A percentile compares a stretch with the other conserved stretches of the same genome.
These are phyloP conservation scores for Cytospora piceicola DNA, from an alignment of 2,329 filamentous ascomycete species.

Conservation along the genomic window DNA sequence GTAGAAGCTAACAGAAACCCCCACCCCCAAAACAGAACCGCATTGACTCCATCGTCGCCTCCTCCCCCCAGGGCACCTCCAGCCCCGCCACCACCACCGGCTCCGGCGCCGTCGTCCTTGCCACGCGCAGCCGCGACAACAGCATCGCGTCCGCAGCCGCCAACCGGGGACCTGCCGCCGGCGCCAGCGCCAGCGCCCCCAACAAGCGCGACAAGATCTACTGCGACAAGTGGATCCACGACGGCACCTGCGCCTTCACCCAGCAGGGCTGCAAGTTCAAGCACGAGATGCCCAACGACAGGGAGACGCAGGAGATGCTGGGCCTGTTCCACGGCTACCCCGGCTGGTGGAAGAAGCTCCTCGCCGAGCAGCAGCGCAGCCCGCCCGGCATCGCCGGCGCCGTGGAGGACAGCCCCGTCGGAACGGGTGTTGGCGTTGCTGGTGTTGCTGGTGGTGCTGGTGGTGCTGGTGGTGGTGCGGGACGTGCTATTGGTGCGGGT, in stretches of 20 bases:
- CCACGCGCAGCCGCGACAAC: conserved; percentile 6
- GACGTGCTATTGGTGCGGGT: not conserved
- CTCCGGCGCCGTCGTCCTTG: not conserved
- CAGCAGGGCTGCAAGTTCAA: conserved; percentile 88
- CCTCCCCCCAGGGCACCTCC: conserved; percentile 15
- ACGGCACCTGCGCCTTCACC: conserved; percentile 81
- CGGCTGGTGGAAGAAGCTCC: conserved; percentile 61
- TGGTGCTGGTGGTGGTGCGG: not conserved
- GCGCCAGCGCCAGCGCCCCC: conserved; percentile 32
- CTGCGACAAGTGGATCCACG: conserved; percentile 89
- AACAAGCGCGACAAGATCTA: conserved; percentile 67
- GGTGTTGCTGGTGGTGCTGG: not conserved
- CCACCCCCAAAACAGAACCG: conserved; percentile 36
- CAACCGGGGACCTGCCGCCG: not conserved
- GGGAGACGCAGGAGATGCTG: conserved; percentile 66
- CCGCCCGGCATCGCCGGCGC: not conserved
- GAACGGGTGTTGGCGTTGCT: not conserved
- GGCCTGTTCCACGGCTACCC: conserved; percentile 72
- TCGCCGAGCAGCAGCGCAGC: conserved; percentile 45
- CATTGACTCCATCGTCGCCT: conserved; percentile 45
- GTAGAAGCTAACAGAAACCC: not conserved
- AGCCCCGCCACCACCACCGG: not conserved
- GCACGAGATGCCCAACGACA: conserved; percentile 83
- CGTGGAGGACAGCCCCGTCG: conserved; percentile 16
- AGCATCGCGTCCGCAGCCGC: not conserved